Percentiles rank a stretch among this genome's conserved stretches.
These are phyloP conservation scores for Talaromyces rugulosus DNA, from an alignment of 2,329 filamentous ascomycete genomes.

Conservation along the genomic window DNA sequence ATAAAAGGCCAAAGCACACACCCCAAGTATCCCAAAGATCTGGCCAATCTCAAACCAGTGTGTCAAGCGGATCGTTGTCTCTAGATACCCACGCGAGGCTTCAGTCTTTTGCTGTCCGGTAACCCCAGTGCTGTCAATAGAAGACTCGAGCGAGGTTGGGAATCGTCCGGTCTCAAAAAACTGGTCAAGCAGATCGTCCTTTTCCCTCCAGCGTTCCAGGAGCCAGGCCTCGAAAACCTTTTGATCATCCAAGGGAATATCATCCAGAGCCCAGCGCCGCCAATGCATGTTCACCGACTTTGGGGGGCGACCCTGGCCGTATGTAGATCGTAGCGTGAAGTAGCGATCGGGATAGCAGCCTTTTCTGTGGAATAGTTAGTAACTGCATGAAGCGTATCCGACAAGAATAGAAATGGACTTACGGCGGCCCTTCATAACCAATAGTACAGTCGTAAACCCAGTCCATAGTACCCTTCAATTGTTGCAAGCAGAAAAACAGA, in stretches of 20 bases:
- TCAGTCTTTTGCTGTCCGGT: conserved; percentile 25
- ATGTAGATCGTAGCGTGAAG: conserved; percentile 82
- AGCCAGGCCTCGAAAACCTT: conserved; percentile 81
- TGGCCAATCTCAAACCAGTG: conserved; percentile 42
- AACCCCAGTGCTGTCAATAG: conserved; percentile 43
- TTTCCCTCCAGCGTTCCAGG: conserved; percentile 81
- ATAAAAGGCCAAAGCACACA: conserved; percentile 31
- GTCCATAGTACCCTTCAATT: conserved; percentile 56
- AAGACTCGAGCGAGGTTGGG: conserved; percentile 61
- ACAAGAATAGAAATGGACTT: conserved; percentile 42
- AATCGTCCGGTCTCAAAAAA: conserved; percentile 76
- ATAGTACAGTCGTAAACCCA: conserved; percentile 78
- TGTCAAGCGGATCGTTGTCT: conserved; percentile 38
- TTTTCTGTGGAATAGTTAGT: conserved; percentile 47
- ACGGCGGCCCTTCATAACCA: conserved; percentile 90
- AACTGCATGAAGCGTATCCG: neutral
- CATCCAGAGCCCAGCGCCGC: conserved; percentile 74
- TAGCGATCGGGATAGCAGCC: conserved; percentile 85
- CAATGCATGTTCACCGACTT: conserved; percentile 97
- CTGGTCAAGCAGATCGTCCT: conserved; percentile 81
- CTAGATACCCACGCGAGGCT: conserved; percentile 37
- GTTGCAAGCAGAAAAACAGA: conserved; percentile 57
- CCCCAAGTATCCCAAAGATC: conserved; percentile 39
- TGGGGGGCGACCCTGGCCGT: conserved; percentile 81
- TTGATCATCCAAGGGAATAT: conserved; percentile 74